phyloP scores from a whole-genome alignment of 495 filamentous ascomycete genomes.

The Podospora conica region DNA sequence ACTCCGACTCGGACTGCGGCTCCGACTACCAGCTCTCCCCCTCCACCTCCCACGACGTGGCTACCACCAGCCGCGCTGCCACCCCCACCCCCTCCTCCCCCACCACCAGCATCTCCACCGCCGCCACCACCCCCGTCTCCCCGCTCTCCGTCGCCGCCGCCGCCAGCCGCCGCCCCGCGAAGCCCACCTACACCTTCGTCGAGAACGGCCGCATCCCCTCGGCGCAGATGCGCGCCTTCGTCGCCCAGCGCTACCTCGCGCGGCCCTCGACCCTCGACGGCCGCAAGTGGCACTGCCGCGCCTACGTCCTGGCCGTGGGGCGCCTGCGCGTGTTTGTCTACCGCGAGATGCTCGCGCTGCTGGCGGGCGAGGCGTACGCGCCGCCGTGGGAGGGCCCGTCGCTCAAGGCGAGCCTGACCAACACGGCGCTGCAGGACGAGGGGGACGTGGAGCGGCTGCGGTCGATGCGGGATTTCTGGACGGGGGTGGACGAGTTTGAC shows the following conservation, averaged over 20 bases:
- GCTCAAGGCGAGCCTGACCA: constrained; percentile 50
- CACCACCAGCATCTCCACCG: neutral
- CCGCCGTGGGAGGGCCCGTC: constrained; percentile 24
- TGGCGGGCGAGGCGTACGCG: constrained; percentile 57
- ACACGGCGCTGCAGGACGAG: constrained; percentile 66
- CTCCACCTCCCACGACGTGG: neutral
- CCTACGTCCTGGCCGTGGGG: constrained; percentile 65
- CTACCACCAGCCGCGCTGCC: constrained; percentile 6
- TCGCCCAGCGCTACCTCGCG: constrained; percentile 69
- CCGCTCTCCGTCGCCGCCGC: neutral
- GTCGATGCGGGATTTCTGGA: constrained; percentile 59
- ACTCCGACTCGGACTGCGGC: neutral
- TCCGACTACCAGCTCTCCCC: neutral
- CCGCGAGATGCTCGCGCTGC: constrained; percentile 68
- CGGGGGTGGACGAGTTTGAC: constrained; percentile 34
- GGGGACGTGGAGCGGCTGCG: constrained; percentile 24
- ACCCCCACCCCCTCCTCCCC: constrained; percentile 4
- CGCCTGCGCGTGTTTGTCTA: constrained; percentile 66
- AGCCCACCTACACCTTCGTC: constrained; percentile 14
- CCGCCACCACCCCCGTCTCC: neutral
- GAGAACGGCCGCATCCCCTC: constrained; percentile 54
- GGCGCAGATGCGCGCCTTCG: constrained; percentile 63
- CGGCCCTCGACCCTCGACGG: constrained; percentile 57
- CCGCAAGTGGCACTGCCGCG: constrained; percentile 75
- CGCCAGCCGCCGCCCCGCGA: constrained; percentile 13